phyloP scores from a whole-genome alignment of 257 asterid species.

The Phtheirospermum japonicum region DNA sequence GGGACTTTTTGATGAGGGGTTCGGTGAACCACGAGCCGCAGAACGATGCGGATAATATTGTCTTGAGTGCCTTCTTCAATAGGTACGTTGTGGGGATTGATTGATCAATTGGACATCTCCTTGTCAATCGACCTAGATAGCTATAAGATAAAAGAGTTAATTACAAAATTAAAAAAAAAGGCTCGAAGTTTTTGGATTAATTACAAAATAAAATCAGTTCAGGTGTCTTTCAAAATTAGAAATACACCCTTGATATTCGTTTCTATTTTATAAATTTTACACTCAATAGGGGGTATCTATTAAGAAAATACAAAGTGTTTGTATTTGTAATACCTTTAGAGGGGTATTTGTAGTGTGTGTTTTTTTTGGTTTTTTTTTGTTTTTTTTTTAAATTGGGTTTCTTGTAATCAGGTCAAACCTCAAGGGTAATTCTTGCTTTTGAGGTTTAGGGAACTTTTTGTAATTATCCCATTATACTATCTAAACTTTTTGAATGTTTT shows the following conservation, averaged over 20 bases:
- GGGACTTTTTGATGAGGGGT: conserved; percentile 63
- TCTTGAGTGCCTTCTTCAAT: conserved; percentile 70
- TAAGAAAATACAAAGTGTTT: not conserved
- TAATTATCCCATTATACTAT: not conserved
- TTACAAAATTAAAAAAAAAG: too few relatives aligned
- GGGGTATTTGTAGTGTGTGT: not conserved
- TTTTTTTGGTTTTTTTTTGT: too few relatives aligned
- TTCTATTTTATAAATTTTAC: not conserved
- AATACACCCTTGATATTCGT: not conserved
- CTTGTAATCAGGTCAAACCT: not conserved
- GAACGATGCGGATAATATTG: conserved; percentile 56
- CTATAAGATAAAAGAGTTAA: too few relatives aligned
- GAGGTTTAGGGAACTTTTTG: not conserved
- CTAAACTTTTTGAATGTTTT: not conserved
- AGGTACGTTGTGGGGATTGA: conserved; percentile 42
- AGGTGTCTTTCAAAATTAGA: not conserved
- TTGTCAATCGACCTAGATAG: too few relatives aligned
- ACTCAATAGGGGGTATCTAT: not conserved
- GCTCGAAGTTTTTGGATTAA: not conserved
- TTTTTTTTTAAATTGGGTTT: not conserved
- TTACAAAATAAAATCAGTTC: not conserved
- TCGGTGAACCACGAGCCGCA: conserved; percentile 60
- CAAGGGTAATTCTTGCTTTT: not conserved
- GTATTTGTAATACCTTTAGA: not conserved
- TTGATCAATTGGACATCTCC: not conserved